phyloP scores from a whole-genome alignment of 345 rosid genomes.

The Populus alba region DNA sequence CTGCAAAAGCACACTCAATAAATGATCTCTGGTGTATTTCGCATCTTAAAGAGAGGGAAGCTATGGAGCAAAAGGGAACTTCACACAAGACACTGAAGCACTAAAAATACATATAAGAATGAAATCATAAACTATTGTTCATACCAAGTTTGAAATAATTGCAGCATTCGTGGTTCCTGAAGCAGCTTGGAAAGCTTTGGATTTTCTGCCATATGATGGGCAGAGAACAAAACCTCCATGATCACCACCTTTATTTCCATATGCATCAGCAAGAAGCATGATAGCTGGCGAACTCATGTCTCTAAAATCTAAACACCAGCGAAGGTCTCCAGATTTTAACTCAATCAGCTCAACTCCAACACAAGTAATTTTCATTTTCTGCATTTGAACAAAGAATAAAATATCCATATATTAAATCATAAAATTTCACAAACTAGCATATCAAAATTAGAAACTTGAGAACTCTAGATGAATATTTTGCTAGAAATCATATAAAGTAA shows the following conservation, averaged over 20 bases:
- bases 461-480: too few relatives aligned
- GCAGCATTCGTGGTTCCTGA: slow-evolving; percentile 87
- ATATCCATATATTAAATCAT: neutral
- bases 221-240: slow-evolving; percentile 81
- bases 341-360: slow-evolving; percentile 84
- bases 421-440: neutral
- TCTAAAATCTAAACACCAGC: slow-evolving; percentile 98
- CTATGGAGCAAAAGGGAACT: neutral
- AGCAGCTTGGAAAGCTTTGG: slow-evolving; percentile 95
- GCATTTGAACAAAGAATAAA: slow-evolving; percentile 6
- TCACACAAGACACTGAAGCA: neutral
- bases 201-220: slow-evolving; percentile 90
- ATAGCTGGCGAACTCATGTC: slow-evolving; percentile 91
- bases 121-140: slow-evolving; percentile 10
- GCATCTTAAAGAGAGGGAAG: neutral
- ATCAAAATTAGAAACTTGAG: neutral
- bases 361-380: slow-evolving; percentile 92
- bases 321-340: slow-evolving; percentile 65
- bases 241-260: slow-evolving; percentile 60
- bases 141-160: slow-evolving; percentile 75
- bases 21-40: neutral
- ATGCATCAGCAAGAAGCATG: slow-evolving; percentile 65
- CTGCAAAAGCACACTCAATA: slow-evolving; percentile 45
- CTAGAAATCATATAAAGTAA: neutral
- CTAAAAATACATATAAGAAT: neutral